Evolutionary conservation across 345 rosid species (phyloP).

Genomic region (Eucalyptus camaldulensis): DNA sequence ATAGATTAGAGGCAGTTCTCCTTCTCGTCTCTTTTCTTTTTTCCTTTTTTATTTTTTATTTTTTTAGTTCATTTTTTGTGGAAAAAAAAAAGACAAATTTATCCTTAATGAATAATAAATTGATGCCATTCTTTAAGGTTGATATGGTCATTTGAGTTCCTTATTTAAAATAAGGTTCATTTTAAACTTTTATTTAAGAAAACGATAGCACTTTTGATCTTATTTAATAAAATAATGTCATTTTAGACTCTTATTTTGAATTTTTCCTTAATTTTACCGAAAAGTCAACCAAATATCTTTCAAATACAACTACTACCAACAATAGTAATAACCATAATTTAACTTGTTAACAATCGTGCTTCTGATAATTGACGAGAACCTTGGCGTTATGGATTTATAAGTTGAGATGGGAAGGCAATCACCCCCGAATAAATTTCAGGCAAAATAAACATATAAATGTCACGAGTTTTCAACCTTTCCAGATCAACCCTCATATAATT

Average conservation of each 20-base stretch:
- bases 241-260: fast-evolving
- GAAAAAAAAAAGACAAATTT: too few species aligned
- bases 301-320: background rate
- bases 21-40: fast-evolving
- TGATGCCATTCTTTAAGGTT: fast-evolving
- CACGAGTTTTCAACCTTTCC: background rate
- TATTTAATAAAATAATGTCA: too few species aligned
- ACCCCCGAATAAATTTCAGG: background rate
- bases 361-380: background rate
- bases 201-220: fast-evolving
- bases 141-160: fast-evolving
- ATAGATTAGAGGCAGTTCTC: fast-evolving
- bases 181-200: fast-evolving
- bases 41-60: fast-evolving
- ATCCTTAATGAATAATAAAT: too few species aligned
- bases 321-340: too few species aligned
- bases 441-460: too few species aligned
- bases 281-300: too few species aligned
- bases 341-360: background rate
- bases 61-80: too few species aligned
- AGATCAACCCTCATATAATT: background rate
- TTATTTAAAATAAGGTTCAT: fast-evolving
- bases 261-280: fast-evolving
- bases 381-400: background rate
- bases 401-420: background rate